These are phyloP conservation scores for Xerocomellus amylosporus DNA, from an alignment of 768 basidiomycete genomes.

Conservation along the genomic window DNA sequence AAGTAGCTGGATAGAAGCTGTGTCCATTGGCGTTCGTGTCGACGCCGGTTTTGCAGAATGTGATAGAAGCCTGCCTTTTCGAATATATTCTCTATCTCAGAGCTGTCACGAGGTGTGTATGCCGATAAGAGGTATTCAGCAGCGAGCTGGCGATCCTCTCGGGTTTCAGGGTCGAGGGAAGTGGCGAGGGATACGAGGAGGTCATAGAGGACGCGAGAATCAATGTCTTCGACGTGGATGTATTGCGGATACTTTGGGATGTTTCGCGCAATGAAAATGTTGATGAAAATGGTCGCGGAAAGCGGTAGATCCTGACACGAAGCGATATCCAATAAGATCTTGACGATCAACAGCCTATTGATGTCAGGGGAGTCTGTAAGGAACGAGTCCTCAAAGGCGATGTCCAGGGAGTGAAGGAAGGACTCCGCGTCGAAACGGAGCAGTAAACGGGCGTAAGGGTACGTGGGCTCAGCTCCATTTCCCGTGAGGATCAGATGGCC, in stretches of 20 bases:
- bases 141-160: slow-evolving; percentile 93
- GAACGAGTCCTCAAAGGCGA: slow-evolving; percentile 91
- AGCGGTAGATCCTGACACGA: slow-evolving; percentile 50
- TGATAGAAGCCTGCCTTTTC: slow-evolving; percentile 85
- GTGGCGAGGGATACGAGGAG: slow-evolving; percentile 77
- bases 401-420: slow-evolving; percentile 89
- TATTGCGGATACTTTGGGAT: slow-evolving; percentile 95
- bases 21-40: slow-evolving; percentile 73
- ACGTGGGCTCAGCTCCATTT: slow-evolving; percentile 75
- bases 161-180: slow-evolving; percentile 71
- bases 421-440: slow-evolving; percentile 91
- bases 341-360: slow-evolving; percentile 78
- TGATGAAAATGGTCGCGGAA: slow-evolving; percentile 75
- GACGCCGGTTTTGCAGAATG: slow-evolving; percentile 80
- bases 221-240: slow-evolving; percentile 43
- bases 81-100: slow-evolving; percentile 66
- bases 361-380: slow-evolving; percentile 68
- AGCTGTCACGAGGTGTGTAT: slow-evolving; percentile 81
- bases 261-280: slow-evolving; percentile 96
- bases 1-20: slow-evolving; percentile 71
- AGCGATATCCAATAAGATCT: slow-evolving; percentile 79
- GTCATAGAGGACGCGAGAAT: slow-evolving; percentile 64
- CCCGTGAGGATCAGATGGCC: slow-evolving; percentile 74
- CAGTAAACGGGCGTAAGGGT: slow-evolving; percentile 83
- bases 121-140: slow-evolving; percentile 90